phyloP scores from a whole-genome alignment of 805 yeast species.

The Teunomyces pallodes region DNA sequence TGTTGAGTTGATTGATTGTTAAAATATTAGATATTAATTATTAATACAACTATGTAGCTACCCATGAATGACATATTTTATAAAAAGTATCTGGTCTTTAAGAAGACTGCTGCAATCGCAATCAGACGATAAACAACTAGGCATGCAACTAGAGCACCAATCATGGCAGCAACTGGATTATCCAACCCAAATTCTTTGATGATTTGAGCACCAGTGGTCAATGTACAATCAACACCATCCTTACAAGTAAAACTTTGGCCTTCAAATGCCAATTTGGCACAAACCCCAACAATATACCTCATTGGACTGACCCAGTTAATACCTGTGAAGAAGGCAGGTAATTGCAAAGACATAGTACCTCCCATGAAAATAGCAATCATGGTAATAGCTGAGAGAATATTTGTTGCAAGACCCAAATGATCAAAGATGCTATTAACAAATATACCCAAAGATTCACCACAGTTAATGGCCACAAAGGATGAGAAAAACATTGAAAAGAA shows the following conservation, averaged over 20 bases:
- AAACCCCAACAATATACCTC: constrained; percentile 23
- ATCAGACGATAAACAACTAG: constrained; percentile 32
- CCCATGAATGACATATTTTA: not conserved
- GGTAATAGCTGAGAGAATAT: constrained; percentile 17
- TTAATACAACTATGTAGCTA: not conserved
- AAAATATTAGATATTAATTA: constrained; percentile 3
- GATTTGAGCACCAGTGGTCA: constrained; percentile 32
- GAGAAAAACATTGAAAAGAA: constrained; percentile 18
- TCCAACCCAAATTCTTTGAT: constrained; percentile 30
- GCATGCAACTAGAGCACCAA: constrained; percentile 38
- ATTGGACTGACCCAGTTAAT: constrained; percentile 23
- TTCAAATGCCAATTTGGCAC: constrained; percentile 18
- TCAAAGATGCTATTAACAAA: constrained; percentile 20
- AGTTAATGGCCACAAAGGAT: constrained; percentile 16
- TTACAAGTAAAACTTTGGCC: constrained; percentile 17
- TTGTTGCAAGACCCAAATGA: constrained; percentile 25
- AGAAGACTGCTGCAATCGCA: constrained; percentile 8
- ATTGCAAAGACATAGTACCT: constrained; percentile 29
- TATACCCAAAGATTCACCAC: constrained; percentile 28
- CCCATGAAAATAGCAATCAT: constrained; percentile 27
- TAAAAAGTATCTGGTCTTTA: not conserved
- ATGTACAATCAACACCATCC: constrained; percentile 16
- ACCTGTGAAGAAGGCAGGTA: constrained; percentile 24
- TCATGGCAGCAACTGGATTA: constrained; percentile 22
- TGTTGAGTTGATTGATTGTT: constrained; percentile 35